Evolutionary conservation across 352 stramenopile species (phyloP), one percentile per base, ranked within the genome.

Genomic region (Pelagophyceae sp.): DNA sequence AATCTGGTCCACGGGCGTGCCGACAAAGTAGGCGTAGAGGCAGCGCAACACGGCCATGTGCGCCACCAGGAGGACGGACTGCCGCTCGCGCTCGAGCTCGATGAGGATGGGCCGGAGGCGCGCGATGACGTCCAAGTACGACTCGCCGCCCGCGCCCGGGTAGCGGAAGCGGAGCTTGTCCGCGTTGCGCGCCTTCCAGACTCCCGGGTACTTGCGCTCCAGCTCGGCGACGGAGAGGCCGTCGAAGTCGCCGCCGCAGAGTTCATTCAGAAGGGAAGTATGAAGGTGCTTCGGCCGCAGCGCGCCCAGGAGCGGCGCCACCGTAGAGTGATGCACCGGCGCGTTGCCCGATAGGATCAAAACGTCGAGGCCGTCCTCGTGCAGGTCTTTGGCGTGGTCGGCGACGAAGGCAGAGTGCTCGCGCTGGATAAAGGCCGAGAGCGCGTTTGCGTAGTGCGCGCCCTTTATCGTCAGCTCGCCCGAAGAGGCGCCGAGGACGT

Each of bases 91-190:
- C 78, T 85, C 82, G 5, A 96, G 92, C 84, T 96, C 92, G 45
- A 97, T 92, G 67, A 96, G 94, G 50, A 97, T 84, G 70, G 91
- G 93, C 0, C 90, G 86, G 65, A 96, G 78, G 25, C 92, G 88
- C 35, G 92, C 92, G 81, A 96, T 97, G 38, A 97, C 87, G 79
- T 97, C 92, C 75, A 95, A 86, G 82, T 97, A 97, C 76, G 90
- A 95, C 81, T 97, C 92, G 19, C 92, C 92, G 0, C 92, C 92
- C 15, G 92, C 90, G 33, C 92, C 92, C 0, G 92, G 86, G 87
- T 90, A 90, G 3, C 92, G 85, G 80, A 96, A 97, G 19, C 87
- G 87, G 32, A 97, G 86, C 79, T 96, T 96, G 84, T 97, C 90
- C 61, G 93, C 83, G 77, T 92, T 77, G 6, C 90, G 84, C n/a